Evolutionary conservation across 2,329 filamentous ascomycete species (phyloP), one percentile per base, ranked within the genome.

Genomic region (Huntiella savannae): DNA sequence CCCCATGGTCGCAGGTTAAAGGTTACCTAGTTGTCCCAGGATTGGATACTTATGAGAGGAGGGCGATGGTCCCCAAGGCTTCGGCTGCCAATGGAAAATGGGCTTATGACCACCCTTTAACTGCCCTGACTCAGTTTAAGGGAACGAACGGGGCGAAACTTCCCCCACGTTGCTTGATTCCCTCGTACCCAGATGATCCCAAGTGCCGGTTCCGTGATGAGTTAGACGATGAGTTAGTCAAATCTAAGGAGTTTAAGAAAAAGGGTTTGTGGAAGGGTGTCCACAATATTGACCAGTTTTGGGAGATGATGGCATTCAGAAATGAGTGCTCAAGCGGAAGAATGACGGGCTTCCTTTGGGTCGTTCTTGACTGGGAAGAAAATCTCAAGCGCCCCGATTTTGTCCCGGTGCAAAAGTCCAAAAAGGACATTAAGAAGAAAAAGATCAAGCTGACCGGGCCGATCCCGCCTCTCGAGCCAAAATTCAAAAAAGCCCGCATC

Each of bases 271-370:
- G 91, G 91, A 82, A 77, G 58, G 86, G 81, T 50, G 77, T 95
- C 17, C 79, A 72, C 57, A 82, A 77, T 0, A 64, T 98, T 36
- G 82, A 87, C n/a, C 78, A 87, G 54, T 98, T 98, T 57, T 98
- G 91, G 91, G 91, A 98, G 51, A 82, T 93, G 71, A 96, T 98
- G 88, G 80, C 87, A 0, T 96, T 83, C 57, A 71, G 91, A 48
- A 91, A 96, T 59, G 91, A 98, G 58, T 98, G 91, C 57, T 94
- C 87, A 1, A 84, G 86, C 33, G 92, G 91, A 0, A 72, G 87
- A 13, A 70, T 94, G 56, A 92, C 94, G 0, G 92, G 92, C 0
- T 98, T 98, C 54, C 70, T 96, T 19, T 98, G 92, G 88, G 65
- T 95, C 19, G 79, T 95, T 0, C 81, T 95, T 53, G 79, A 85